Evolutionary conservation across 352 stramenopile species (phyloP).

Genomic region (Phytophthora cactorum): DNA sequence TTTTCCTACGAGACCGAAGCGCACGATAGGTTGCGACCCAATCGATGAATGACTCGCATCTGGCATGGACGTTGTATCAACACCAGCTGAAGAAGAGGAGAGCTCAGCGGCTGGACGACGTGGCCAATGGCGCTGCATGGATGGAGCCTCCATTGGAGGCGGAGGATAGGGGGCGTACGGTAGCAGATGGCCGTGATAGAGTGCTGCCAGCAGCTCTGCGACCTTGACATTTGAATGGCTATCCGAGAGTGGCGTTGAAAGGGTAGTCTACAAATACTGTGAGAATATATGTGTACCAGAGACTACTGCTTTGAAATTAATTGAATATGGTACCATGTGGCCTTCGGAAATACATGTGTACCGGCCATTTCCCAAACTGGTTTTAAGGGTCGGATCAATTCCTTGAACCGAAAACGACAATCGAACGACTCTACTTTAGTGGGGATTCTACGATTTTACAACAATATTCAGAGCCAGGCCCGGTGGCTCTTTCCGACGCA

Average conservation of each 20-base stretch:
- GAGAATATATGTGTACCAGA: constrained; percentile 17
- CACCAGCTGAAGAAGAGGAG: constrained; percentile 4
- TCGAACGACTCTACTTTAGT: constrained; percentile 23
- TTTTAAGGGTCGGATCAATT: constrained; percentile 14
- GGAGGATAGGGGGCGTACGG: constrained; percentile 20
- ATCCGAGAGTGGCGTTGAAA: background rate
- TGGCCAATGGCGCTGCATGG: constrained; percentile 24
- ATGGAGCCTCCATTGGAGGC: constrained; percentile 7
- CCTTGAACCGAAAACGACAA: constrained; percentile 24
- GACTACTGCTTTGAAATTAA: too few relatives aligned
- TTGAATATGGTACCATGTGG: background rate
- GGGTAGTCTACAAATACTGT: constrained; percentile 13
- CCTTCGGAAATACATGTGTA: constrained; percentile 22
- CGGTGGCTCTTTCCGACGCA: constrained; percentile 26
- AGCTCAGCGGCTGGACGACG: constrained; percentile 25
- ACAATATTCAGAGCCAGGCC: constrained; percentile 15
- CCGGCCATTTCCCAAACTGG: background rate
- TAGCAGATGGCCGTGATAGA: constrained; percentile 39
- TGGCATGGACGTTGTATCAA: constrained; percentile 3
- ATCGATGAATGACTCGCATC: constrained; percentile 27
- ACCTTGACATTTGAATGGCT: constrained; percentile 16
- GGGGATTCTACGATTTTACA: constrained; percentile 22
- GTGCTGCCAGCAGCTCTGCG: constrained; percentile 14
- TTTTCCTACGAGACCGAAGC: background rate
- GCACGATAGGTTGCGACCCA: background rate